A percentile compares a stretch with the other conserved stretches of the same genome.
Conservation (phyloP, 2,329 filamentous ascomycete genomes). For the Monosporascus sp. region DNA sequence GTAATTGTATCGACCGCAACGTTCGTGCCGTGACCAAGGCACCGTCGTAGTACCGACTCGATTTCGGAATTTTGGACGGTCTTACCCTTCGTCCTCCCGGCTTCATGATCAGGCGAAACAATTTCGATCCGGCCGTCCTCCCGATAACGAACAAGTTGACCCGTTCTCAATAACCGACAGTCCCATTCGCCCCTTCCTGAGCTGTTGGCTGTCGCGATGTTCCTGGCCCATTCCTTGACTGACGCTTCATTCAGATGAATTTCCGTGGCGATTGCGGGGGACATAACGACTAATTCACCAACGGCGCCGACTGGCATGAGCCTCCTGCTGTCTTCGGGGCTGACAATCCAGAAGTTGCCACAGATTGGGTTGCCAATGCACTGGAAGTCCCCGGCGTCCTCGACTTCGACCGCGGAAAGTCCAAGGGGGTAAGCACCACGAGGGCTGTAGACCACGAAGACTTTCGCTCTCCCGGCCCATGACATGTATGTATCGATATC, state of each 20-base stretch:
- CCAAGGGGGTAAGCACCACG: constrained; percentile 47
- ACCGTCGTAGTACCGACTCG: constrained; percentile 42
- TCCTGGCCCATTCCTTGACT: constrained; percentile 16
- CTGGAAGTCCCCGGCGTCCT: constrained; percentile 29
- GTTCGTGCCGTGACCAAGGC: constrained; percentile 41
- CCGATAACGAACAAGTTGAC: constrained; percentile 44
- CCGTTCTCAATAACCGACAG: constrained; percentile 39
- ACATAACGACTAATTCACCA: constrained; percentile 57
- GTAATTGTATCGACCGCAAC: constrained; percentile 43
- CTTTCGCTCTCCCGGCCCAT: constrained; percentile 40
- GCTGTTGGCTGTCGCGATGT: constrained; percentile 12
- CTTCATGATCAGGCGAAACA: constrained; percentile 38
- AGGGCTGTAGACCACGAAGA: constrained; percentile 47
- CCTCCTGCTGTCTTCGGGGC: constrained; percentile 43
- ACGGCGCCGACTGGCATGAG: constrained; percentile 49
- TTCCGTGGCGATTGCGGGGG: constrained; percentile 41
- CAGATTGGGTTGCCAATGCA: constrained; percentile 43
- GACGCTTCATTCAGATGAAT: constrained; percentile 29
- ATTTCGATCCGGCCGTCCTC: constrained; percentile 45
- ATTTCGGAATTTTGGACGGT: constrained; percentile 38
- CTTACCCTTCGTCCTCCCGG: constrained; percentile 34
- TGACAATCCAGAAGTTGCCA: constrained; percentile 49
- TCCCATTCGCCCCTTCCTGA: constrained; percentile 19
- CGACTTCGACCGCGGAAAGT: constrained; percentile 42
- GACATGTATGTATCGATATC: constrained; percentile 43